Conservation (phyloP, 2,329 filamentous ascomycete species). For the Byssochlamys sp. region DNA sequence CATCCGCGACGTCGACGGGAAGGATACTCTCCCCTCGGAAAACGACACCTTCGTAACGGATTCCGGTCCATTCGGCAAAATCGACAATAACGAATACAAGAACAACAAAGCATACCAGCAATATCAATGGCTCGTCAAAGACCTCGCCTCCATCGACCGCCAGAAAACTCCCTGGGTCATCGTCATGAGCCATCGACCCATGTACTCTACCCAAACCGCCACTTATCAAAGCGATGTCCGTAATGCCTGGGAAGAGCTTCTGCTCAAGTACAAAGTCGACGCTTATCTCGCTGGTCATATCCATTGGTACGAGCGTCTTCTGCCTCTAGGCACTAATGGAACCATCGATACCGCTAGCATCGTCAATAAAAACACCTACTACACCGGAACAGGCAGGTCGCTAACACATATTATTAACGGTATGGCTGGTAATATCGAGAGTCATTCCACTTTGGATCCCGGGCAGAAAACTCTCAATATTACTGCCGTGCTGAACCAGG, state of each 20-base stretch:
- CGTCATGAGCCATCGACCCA: slow-evolving; percentile 41
- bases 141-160: slow-evolving; percentile 38
- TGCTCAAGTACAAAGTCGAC: slow-evolving; percentile 40
- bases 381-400: slow-evolving; percentile 38
- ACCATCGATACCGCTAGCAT: slow-evolving; percentile 35
- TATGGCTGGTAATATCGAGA: slow-evolving; percentile 46
- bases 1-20: slow-evolving; percentile 20
- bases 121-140: slow-evolving; percentile 39
- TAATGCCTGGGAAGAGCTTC: slow-evolving; percentile 37
- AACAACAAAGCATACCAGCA: not conserved
- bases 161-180: slow-evolving; percentile 43
- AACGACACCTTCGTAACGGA: slow-evolving; percentile 41
- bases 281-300: slow-evolving; percentile 40
- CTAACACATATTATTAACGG: slow-evolving; percentile 45
- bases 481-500: slow-evolving; percentile 37
- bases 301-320: slow-evolving; percentile 41
- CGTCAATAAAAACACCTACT: slow-evolving; percentile 41
- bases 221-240: slow-evolving; percentile 38
- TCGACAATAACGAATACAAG: slow-evolving; percentile 18
- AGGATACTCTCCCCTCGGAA: slow-evolving; percentile 32
- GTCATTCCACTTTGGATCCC: slow-evolving; percentile 33
- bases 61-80: slow-evolving; percentile 38
- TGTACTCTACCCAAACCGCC: slow-evolving; percentile 17
- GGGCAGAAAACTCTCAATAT: slow-evolving; percentile 30
- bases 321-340: slow-evolving; percentile 28